Percentiles rank a stretch among this genome's conserved stretches.
phyloP scores from a whole-genome alignment of 164 flowering plant species.

The Vitis rotundifolia region DNA sequence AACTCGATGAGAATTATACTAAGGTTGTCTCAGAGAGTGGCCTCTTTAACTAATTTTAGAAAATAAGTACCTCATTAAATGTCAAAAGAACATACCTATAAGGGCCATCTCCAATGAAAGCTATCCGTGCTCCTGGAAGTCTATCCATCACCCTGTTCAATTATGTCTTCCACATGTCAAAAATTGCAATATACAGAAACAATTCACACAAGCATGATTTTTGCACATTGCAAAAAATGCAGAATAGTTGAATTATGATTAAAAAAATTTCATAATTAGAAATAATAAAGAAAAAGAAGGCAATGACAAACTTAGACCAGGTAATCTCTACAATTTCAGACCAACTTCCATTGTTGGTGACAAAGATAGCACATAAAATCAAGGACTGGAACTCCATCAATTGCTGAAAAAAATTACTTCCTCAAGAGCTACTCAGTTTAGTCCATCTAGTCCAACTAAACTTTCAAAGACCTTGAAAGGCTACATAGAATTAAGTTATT shows the following conservation, averaged over 20 bases:
- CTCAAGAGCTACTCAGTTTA: not conserved
- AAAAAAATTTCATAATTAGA: not conserved
- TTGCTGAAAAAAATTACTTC: not conserved
- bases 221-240: not conserved
- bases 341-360: not conserved
- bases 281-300: not conserved
- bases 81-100: slow-evolving; percentile 55
- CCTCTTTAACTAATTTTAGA: not conserved
- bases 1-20: too few relatives aligned
- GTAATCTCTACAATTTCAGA: not conserved
- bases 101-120: slow-evolving; percentile 98
- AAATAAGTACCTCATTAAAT: not conserved
- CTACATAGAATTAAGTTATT: too few relatives aligned
- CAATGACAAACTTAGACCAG: not conserved
- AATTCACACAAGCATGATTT: not conserved
- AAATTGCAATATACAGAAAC: not conserved
- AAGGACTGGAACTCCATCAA: not conserved
- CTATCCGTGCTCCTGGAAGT: slow-evolving; percentile 87
- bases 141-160: slow-evolving; percentile 83
- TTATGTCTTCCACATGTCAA: slow-evolving; percentile 21
- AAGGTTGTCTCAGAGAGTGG: not conserved
- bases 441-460: not conserved
- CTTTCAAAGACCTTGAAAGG: not conserved
- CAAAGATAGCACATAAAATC: not conserved
- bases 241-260: not conserved